These are phyloP conservation scores for Exserohilum turcica DNA, from an alignment of 2,329 filamentous ascomycete species.

Conservation along the genomic window DNA sequence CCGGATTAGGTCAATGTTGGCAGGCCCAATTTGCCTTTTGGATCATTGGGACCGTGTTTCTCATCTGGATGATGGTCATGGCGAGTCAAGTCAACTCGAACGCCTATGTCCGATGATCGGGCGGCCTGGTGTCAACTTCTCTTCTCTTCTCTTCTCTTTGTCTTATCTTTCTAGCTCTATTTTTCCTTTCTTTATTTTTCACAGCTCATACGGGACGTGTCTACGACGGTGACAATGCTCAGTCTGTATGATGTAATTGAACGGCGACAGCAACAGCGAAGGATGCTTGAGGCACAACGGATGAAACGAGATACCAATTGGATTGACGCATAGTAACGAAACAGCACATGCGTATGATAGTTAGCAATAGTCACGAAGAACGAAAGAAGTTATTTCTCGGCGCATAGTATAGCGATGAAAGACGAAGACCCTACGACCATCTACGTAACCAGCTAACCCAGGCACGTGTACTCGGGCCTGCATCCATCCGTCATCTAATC, in stretches of 20 bases:
- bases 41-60: conserved; percentile 66
- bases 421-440: neutral
- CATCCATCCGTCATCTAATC: neutral
- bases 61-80: conserved; percentile 70
- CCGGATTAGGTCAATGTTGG: conserved; percentile 61
- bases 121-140: neutral
- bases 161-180: too few species aligned
- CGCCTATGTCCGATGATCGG: conserved; percentile 36
- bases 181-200: neutral
- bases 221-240: neutral
- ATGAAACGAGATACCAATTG: neutral
- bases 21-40: conserved; percentile 67
- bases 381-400: neutral
- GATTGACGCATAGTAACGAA: neutral
- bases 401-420: neutral
- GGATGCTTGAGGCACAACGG: neutral
- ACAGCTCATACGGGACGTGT: neutral
- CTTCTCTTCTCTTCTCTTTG: neutral
- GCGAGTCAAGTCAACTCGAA: conserved; percentile 60
- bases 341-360: neutral
- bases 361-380: neutral
- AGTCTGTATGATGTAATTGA: neutral
- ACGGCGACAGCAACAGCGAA: neutral
- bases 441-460: neutral
- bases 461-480: neutral